phyloP scores from a whole-genome alignment of 495 filamentous ascomycete genomes.

The Neurospora sp. region DNA sequence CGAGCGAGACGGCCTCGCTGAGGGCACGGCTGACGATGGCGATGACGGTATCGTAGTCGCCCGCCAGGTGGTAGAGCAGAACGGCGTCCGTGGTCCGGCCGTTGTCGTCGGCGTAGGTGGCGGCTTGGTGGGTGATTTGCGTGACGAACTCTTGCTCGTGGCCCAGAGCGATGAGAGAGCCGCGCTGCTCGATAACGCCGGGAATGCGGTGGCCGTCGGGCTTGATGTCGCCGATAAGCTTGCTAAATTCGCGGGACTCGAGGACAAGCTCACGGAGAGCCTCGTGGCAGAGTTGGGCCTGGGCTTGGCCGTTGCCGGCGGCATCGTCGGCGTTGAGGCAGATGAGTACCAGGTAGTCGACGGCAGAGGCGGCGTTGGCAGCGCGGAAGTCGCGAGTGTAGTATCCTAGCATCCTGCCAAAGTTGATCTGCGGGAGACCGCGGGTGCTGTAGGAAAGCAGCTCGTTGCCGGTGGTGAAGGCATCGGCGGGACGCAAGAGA shows the following conservation, averaged over 20 bases:
- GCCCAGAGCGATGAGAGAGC: conserved; percentile 66
- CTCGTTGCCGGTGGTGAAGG: conserved; percentile 56
- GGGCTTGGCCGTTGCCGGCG: conserved; percentile 60
- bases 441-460: conserved; percentile 61
- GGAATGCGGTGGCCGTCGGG: conserved; percentile 70
- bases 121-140: conserved; percentile 80
- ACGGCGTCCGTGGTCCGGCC: conserved; percentile 88
- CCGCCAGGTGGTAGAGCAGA: conserved; percentile 84
- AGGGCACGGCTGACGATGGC: conserved; percentile 81
- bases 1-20: conserved; percentile 72
- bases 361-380: conserved; percentile 72
- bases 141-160: conserved; percentile 76
- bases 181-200: conserved; percentile 83
- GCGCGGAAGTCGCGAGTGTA: conserved; percentile 95
- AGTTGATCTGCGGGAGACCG: conserved; percentile 81
- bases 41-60: conserved; percentile 87
- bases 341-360: conserved; percentile 88
- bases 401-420: conserved; percentile 82
- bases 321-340: conserved; percentile 80
- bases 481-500: conserved; percentile 73
- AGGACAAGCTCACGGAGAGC: conserved; percentile 91
- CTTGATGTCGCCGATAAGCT: conserved; percentile 82
- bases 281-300: conserved; percentile 78
- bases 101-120: conserved; percentile 84
- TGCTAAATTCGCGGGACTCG: conserved; percentile 88